phyloP scores from a whole-genome alignment of 768 basidiomycete genomes.

The Xerocomus brunneocitrinus region DNA sequence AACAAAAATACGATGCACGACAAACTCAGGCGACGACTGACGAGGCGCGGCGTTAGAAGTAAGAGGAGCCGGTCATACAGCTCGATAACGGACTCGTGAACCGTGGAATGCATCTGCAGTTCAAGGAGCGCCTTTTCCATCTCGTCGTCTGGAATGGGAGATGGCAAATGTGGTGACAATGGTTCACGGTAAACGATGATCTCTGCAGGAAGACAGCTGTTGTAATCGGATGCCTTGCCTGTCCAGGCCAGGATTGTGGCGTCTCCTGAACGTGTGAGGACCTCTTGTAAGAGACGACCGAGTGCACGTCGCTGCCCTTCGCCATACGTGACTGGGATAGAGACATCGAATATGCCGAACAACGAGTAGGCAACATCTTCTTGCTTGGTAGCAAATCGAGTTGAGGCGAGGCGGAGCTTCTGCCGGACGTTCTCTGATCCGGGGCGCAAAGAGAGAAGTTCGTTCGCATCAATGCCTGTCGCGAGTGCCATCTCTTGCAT shows the following conservation, averaged over 20 bases:
- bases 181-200: constrained; percentile 15
- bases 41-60: constrained; percentile 11
- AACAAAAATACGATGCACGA: constrained; percentile 13
- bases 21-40: constrained; percentile 14
- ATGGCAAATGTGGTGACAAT: constrained; percentile 4
- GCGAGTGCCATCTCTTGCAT: constrained; percentile 20
- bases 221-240: constrained; percentile 18
- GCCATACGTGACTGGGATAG: constrained; percentile 19
- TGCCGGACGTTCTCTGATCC: constrained; percentile 13
- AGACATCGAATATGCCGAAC: constrained; percentile 23
- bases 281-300: constrained; percentile 16
- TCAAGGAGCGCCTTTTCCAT: constrained; percentile 6
- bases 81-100: constrained; percentile 6
- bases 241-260: constrained; percentile 15
- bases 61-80: constrained; percentile 10
- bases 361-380: constrained; percentile 28
- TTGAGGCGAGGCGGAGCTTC: constrained; percentile 21
- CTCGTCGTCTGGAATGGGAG: constrained; percentile 3
- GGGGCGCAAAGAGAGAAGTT: constrained; percentile 11
- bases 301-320: constrained; percentile 23
- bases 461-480: constrained; percentile 4
- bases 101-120: background rate
- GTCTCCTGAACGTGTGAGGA: constrained; percentile 16
- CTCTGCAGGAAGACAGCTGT: constrained; percentile 21
- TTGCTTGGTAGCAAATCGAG: constrained; percentile 16